Conservation (phyloP, 305 asterid species). For the Fraxinus angustifolia region DNA sequence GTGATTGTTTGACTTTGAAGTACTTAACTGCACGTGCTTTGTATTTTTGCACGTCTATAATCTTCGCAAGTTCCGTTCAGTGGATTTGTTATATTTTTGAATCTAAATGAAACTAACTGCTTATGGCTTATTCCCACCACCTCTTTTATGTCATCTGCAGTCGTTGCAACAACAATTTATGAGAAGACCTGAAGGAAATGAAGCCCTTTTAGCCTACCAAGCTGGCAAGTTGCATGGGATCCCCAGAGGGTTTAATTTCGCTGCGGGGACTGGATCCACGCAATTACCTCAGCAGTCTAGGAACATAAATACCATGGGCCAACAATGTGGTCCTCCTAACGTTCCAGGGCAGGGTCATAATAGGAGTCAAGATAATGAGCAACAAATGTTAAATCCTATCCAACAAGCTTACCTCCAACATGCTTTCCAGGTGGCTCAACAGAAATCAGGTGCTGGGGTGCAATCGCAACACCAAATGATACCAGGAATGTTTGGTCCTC, state of each 20-base stretch:
- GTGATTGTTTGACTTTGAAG: neutral
- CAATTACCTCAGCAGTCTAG: conserved; percentile 76
- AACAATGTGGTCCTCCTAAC: conserved; percentile 68
- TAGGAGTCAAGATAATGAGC: conserved; percentile 82
- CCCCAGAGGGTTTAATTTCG: conserved; percentile 59
- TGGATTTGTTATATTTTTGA: neutral
- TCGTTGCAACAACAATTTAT: conserved; percentile 68
- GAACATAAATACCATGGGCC: conserved; percentile 65
- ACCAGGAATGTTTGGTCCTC: conserved; percentile 62
- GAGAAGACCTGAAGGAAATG: conserved; percentile 88
- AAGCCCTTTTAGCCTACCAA: conserved; percentile 69
- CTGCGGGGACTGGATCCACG: conserved; percentile 61
- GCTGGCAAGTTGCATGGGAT: conserved; percentile 66
- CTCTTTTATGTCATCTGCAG: conserved; percentile 37
- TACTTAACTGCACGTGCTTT: neutral
- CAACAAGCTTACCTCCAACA: conserved; percentile 90
- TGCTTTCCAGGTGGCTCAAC: conserved; percentile 73
- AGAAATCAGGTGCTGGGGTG: conserved; percentile 64
- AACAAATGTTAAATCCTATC: conserved; percentile 61
- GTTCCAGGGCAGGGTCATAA: conserved; percentile 62
- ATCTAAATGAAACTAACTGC: conserved; percentile 6
- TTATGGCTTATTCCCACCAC: neutral
- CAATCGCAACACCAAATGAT: conserved; percentile 78
- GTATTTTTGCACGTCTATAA: neutral
- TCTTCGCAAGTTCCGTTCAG: neutral